Evolutionary conservation across 352 stramenopile genomes (phyloP).

Genomic region (Phytophthora pinifolia): DNA sequence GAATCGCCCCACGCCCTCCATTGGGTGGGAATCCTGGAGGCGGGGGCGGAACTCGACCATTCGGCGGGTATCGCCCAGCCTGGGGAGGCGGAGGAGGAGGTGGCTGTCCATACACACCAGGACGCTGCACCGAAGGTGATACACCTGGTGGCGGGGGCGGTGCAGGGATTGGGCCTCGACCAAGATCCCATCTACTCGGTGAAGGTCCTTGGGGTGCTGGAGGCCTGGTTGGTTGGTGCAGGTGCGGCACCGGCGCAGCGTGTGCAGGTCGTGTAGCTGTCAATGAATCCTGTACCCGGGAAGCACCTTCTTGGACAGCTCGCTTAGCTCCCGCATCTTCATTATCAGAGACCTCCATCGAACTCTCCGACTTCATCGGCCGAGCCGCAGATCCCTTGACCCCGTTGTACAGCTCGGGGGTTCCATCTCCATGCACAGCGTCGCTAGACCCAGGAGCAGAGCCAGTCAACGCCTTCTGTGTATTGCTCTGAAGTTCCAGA

Average conservation of each 20-base stretch:
- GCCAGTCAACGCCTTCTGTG: constrained; percentile 14
- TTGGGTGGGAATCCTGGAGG: constrained; percentile 24
- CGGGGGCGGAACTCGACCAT: constrained; percentile 22
- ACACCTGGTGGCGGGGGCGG: constrained; percentile 23
- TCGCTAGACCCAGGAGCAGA: constrained; percentile 20
- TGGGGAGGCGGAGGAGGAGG: constrained; percentile 25
- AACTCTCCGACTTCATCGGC: constrained; percentile 50
- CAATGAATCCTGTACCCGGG: constrained; percentile 2
- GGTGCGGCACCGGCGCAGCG: constrained; percentile 1
- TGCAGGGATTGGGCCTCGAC: constrained; percentile 7
- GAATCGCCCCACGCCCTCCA: constrained; percentile 15
- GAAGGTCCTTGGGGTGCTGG: constrained; percentile 4
- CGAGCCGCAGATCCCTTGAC: constrained; percentile 14
- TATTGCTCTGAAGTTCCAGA: constrained; percentile 49
- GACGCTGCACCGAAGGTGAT: constrained; percentile 7
- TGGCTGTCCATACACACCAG: constrained; percentile 24
- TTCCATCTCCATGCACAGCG: constrained; percentile 11
- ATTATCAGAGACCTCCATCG: constrained; percentile 71
- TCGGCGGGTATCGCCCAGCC: constrained; percentile 10
- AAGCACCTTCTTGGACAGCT: background rate
- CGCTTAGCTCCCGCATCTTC: constrained; percentile 31
- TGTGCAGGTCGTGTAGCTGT: background rate
- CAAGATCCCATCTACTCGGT: constrained; percentile 25
- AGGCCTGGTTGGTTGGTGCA: constrained; percentile 17
- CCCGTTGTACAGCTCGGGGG: constrained; percentile 20